Conservation (phyloP, 805 yeast species). For the Candida andamanensis region DNA sequence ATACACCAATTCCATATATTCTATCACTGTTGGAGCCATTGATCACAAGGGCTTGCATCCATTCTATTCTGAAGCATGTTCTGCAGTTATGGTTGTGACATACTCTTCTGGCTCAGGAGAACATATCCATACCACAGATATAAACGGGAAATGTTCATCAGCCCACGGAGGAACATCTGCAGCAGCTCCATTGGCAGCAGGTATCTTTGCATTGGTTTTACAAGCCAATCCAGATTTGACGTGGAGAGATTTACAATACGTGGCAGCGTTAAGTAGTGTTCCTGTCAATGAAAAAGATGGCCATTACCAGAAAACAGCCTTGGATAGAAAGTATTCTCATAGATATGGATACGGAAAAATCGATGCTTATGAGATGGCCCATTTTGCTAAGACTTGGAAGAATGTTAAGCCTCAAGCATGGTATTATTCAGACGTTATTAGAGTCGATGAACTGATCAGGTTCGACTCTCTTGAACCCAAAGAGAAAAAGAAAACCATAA, state of each 20-base stretch:
- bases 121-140: constrained; percentile 83
- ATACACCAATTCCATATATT: constrained; percentile 90
- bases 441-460: constrained; percentile 23
- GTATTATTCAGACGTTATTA: constrained; percentile 47
- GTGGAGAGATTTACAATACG: constrained; percentile 93
- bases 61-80: constrained; percentile 83
- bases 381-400: constrained; percentile 68
- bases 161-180: constrained; percentile 97
- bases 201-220: constrained; percentile 79
- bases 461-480: constrained; percentile 7
- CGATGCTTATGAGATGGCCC: constrained; percentile 74
- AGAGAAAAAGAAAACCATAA: constrained; percentile 14
- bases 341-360: constrained; percentile 88
- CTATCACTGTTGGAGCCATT: constrained; percentile 91
- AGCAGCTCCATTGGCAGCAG: constrained; percentile 98
- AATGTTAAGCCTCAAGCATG: constrained; percentile 91
- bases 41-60: constrained; percentile 88
- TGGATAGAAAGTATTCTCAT: constrained; percentile 71
- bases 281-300: constrained; percentile 67
- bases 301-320: constrained; percentile 66
- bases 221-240: constrained; percentile 82
- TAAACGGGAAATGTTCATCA: constrained; percentile 61
- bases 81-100: constrained; percentile 92
- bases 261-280: constrained; percentile 66
- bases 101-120: constrained; percentile 90